These are phyloP conservation scores for Zygosaccharomyces bisporus DNA, from an alignment of 805 yeast genomes.

Conservation along the genomic window DNA sequence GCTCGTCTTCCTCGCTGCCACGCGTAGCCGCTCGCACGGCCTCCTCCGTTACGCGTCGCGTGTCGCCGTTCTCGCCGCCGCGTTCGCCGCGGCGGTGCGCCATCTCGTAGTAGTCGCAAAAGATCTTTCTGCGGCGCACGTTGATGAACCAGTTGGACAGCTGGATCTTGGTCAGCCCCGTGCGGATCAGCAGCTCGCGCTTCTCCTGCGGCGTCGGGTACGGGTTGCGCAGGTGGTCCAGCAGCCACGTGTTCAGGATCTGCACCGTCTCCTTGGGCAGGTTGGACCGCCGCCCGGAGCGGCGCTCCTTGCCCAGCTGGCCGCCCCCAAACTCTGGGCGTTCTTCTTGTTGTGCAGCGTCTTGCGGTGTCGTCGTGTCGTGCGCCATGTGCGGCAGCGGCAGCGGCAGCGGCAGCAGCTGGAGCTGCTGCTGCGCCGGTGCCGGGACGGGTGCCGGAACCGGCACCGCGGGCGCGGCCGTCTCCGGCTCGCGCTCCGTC, in stretches of 20 bases:
- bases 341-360: not conserved
- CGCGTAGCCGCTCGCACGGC: slow-evolving; percentile 18
- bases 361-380: no score
- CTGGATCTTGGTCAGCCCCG: slow-evolving; percentile 79
- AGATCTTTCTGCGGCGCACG: slow-evolving; percentile 72
- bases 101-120: slow-evolving; percentile 31
- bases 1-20: slow-evolving; percentile 21
- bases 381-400: not conserved
- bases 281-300: slow-evolving; percentile 55
- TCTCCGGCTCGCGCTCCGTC: not conserved
- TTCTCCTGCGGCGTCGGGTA: slow-evolving; percentile 82
- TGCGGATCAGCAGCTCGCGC: slow-evolving; percentile 58
- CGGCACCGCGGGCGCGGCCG: no score
- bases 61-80: slow-evolving; percentile 7
- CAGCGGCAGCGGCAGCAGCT: not conserved
- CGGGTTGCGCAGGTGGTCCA: slow-evolving; percentile 71
- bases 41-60: slow-evolving; percentile 14
- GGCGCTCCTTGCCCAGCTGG: slow-evolving; percentile 6
- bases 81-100: slow-evolving; percentile 14
- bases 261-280: slow-evolving; percentile 76
- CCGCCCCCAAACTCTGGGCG: not conserved
- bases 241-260: slow-evolving; percentile 68
- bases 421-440: slow-evolving; percentile 1
- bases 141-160: slow-evolving; percentile 85
- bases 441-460: not conserved